Evolutionary conservation across 148 eudicot genomes (phyloP), one percentile per base, ranked within the genome.

Genomic region (Mesembryanthemum crystallinum): DNA sequence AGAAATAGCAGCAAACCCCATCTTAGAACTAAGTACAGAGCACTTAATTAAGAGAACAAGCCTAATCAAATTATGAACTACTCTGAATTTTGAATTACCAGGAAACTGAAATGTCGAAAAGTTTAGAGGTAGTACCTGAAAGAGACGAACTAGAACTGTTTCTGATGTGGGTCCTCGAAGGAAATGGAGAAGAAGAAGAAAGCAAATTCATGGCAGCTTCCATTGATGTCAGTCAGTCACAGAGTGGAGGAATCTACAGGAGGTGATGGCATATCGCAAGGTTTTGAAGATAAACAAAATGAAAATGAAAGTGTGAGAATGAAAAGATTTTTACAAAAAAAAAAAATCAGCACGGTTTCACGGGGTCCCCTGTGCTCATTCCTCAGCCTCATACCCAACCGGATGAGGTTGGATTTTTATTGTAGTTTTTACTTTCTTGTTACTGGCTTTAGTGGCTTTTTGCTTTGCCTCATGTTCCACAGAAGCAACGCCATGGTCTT

Each of bases 201-300:
- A 91, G 81, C 72, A 89, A 76, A 86, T 81, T 88, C 76, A 82
- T 87, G 63, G 90, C 85, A 59, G 88, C 84, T 74, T 91, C 97
- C 97, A 91, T 88, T 64, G 74, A 67, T 42, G 61, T 18, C 7
- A 4, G n/a, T n/a, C n/a, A 47, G 23, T 17, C 23, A 0, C n/a
- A 54, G 58, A 15, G 23, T 5, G n/a, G 18, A 49, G 18, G 14
- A 15, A 13, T 2, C 2, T 11, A 4, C 2, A 13, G 54, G 18
- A 4, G 13, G 55, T 49, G 12, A 49, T 17, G 55, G 18, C 55
- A 49, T 49, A n/a, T n/a, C 15, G 55, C 55, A 49, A 49, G 55
- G n/a, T 49, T 17, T 49, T 54, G 58, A 54, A 54, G 58, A 54
- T 54, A 54, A 54, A 54, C 21, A 17, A 21, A 21, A 21, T 17